Base-by-base conservation (phyloP, 1,284 basidiomycete species). In the Calocybe gambosa region DNA sequence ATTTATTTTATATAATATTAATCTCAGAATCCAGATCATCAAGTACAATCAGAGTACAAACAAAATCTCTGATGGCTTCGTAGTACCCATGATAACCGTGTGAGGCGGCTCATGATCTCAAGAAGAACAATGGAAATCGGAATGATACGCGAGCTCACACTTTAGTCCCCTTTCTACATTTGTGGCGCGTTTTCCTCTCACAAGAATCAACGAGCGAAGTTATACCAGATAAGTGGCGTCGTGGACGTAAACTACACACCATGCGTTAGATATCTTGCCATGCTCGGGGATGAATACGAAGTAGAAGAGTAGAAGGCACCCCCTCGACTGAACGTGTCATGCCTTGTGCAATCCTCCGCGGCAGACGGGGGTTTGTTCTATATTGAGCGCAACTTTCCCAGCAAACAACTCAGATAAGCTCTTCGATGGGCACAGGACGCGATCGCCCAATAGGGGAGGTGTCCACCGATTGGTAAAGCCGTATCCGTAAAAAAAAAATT, bases 271-370 rank as follows among this genome's bases (percentile, higher is more conserved):
- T 60, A 58, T 54, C 54, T 55, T 52, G 54, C 35, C 39, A 36
- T 48, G 21, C 47, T 39, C 40, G 39, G 35, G 37, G 42, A 44
- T n/a, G 46, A 58, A 55, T 51, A 55, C 57, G 53, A 57, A 60
- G 54, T 46, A 56, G 55, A 56, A 58, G 55, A 47, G 43, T 52
- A 57, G 55, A 57, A 55, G 54, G n/a, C 31, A 4, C 31, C 31
- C 54, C 56, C 50, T 54, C 51, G 55, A 55, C 59, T 59, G 58
- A 59, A 57, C 53, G 58, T 60, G 58, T 60, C 57, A 56, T 51
- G 55, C 50, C 55, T 58, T 64, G 61, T 55, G 55, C 65, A 69
- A 69, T 66, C 64, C 61, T 67, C 68, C 68, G 67, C 63, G 66
- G 62, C 63, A 66, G 64, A 60, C 67, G 68, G 68, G 55, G 47